Evolutionary conservation across 73 alveolate species (phyloP).

Genomic region (Blepharisma stoltei): DNA sequence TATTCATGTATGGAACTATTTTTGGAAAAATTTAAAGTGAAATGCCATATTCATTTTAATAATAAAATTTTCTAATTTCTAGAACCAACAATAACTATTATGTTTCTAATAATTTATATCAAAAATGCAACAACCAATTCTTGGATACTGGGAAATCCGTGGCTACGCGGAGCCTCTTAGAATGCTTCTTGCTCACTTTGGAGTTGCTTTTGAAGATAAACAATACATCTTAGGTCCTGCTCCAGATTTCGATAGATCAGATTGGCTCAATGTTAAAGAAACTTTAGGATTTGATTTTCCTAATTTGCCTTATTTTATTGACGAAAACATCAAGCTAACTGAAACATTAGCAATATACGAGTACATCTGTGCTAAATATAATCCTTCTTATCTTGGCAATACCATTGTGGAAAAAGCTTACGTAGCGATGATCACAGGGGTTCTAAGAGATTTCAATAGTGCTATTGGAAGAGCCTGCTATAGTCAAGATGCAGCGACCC

Average conservation of each 20-base stretch:
- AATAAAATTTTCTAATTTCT: no score
- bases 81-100: no score
- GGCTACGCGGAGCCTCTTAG: constrained; percentile 46
- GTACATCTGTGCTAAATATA: constrained; percentile 37
- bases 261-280: constrained; percentile 34
- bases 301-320: constrained; percentile 43
- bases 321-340: constrained; percentile 35
- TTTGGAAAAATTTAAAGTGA: no score
- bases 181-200: constrained; percentile 32
- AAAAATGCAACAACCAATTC: constrained; percentile 12
- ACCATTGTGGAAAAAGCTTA: constrained; percentile 35
- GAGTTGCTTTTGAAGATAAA: constrained; percentile 34
- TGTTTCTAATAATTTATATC: no score
- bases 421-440: constrained; percentile 27
- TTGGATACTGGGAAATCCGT: constrained; percentile 51
- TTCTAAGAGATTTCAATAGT: constrained; percentile 27
- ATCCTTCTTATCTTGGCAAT: constrained; percentile 36
- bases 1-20: no score
- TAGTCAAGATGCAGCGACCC: constrained; percentile 18
- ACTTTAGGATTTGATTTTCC: constrained; percentile 11
- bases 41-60: no score
- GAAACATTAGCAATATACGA: constrained; percentile 39
- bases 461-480: not conserved
- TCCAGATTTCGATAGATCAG: constrained; percentile 30
- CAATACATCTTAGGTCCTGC: constrained; percentile 32